Evolutionary conservation across 768 basidiomycete species (phyloP), one percentile per base, ranked within the genome.

Genomic region (Clitopilus hobsonii): DNA sequence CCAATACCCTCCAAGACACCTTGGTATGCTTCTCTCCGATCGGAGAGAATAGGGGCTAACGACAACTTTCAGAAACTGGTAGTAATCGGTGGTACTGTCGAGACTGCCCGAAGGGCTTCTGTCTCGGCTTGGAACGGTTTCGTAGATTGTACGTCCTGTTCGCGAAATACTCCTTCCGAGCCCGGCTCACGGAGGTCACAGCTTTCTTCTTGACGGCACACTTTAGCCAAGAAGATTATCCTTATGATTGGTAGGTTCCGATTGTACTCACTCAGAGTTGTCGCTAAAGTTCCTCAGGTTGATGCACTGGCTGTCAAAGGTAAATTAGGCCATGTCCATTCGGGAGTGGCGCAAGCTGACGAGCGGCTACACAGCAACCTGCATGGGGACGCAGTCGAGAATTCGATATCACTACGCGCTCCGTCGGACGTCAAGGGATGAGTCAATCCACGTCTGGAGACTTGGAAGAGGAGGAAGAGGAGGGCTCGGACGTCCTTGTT

Each of bases 151-250:
- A 64, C 36, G 32, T 36, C 32, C 10, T 10, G 13, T 36, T 11
- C 32, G 13, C n/a, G 4, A 36, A 3, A 36, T 11, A 36, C 32
- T n/a, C 10, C 2, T 3, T 36, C 32, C 32, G n/a, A n/a, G n/a
- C n/a, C n/a, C n/a, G n/a, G n/a, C n/a, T n/a, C n/a, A n/a, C n/a
- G n/a, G n/a, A n/a, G 27, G 20, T 29, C 18, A 13, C 11, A 85
- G 90, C 91, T 0, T 94, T 94, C 77, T 93, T 91, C 78, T 77
- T 93, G 58, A 94, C 91, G 5, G 91, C 91, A 0, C 90, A 91
- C 63, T 94, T 94, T 62, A 89, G 83, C 60, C 86, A 91, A 61
- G 91, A 92, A 58, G 91, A 93, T 63, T 91, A 89, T 59, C 89
- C 89, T 5, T 91, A 90, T 63, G 89, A 91, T 65, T 91, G 90